These are phyloP conservation scores for Pichia sporocuriosa DNA, from an alignment of 805 yeast species.

Conservation along the genomic window DNA sequence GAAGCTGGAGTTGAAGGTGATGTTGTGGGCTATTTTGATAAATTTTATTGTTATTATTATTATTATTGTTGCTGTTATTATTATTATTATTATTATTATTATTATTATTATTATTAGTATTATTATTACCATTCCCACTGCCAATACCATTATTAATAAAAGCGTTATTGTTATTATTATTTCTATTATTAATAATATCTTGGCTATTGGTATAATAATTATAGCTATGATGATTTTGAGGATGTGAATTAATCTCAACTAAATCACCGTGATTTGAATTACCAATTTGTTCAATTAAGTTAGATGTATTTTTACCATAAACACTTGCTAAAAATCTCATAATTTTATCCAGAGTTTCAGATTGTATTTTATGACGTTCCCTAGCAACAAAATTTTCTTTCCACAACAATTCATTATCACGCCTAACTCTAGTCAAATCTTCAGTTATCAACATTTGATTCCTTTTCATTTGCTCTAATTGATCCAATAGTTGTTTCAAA, in stretches of 20 bases:
- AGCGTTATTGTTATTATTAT: neutral
- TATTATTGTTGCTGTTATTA: neutral
- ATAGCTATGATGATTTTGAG: neutral
- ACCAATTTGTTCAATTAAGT: constrained; percentile 24
- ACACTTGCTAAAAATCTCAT: constrained; percentile 80
- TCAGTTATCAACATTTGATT: constrained; percentile 79
- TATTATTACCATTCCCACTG: neutral
- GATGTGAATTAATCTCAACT: constrained; percentile 14
- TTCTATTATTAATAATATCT: neutral
- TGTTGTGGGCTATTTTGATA: no score
- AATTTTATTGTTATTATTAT: no score
- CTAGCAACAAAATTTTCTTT: constrained; percentile 77
- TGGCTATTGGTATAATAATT: neutral
- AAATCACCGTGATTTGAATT: constrained; percentile 15
- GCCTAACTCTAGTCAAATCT: constrained; percentile 74
- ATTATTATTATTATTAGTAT: neutral
- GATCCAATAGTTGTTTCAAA: constrained; percentile 50
- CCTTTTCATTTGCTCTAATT: constrained; percentile 66
- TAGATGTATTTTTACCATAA: constrained; percentile 56
- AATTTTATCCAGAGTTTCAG: constrained; percentile 82
- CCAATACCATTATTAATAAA: no score
- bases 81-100: neutral
- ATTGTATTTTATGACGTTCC: constrained; percentile 79
- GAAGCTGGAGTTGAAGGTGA: no score
- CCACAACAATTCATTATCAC: constrained; percentile 89